phyloP scores from a whole-genome alignment of 2,329 filamentous ascomycete species.

The Fusarium foetens region DNA sequence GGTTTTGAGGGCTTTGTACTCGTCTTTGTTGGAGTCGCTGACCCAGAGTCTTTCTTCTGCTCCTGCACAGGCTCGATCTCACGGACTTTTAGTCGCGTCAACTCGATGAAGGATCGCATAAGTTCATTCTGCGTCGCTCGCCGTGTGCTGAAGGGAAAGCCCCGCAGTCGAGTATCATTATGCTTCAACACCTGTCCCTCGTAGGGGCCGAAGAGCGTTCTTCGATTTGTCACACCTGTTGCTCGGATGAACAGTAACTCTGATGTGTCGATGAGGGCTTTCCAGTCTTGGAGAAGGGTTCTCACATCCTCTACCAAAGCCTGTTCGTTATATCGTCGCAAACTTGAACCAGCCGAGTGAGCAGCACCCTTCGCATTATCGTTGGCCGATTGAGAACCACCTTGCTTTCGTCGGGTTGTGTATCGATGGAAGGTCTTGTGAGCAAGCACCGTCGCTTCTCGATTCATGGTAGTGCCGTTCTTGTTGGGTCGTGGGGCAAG shows the following conservation, averaged over 20 bases:
- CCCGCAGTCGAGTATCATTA: constrained; percentile 82
- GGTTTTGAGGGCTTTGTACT: constrained; percentile 65
- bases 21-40: constrained; percentile 49
- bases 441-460: constrained; percentile 87
- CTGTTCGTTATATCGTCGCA: constrained; percentile 94
- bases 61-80: constrained; percentile 76
- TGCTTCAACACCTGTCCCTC: constrained; percentile 84
- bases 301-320: constrained; percentile 91
- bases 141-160: constrained; percentile 93
- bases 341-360: constrained; percentile 89
- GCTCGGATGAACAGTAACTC: constrained; percentile 90
- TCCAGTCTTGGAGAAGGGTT: constrained; percentile 84
- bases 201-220: constrained; percentile 90
- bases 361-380: constrained; percentile 94
- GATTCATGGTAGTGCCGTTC: constrained; percentile 74
- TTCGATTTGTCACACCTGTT: constrained; percentile 84
- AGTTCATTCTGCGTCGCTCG: constrained; percentile 93
- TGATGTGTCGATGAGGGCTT: constrained; percentile 81
- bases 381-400: constrained; percentile 92
- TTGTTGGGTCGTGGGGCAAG: constrained; percentile 83
- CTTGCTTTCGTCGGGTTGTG: constrained; percentile 94
- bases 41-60: constrained; percentile 54
- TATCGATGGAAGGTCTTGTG: constrained; percentile 99
- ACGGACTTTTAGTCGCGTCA: constrained; percentile 88
- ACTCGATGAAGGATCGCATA: constrained; percentile 92